A percentile compares a stretch with the other conserved stretches of the same genome.
phyloP scores from a whole-genome alignment of 1,284 basidiomycete genomes.

The Ustilago esculenta region DNA sequence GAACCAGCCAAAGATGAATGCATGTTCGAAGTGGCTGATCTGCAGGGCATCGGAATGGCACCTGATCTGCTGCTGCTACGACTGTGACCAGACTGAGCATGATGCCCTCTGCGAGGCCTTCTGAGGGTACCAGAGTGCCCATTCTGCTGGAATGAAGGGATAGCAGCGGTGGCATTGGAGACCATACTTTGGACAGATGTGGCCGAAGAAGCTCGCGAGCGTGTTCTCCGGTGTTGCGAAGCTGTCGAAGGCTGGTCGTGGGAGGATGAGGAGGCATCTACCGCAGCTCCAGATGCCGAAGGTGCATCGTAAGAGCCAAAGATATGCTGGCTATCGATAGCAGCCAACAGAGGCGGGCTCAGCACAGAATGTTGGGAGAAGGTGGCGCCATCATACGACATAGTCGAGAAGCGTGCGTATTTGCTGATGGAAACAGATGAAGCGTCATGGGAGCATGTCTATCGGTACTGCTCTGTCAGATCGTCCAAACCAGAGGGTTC shows the following conservation, averaged over 20 bases:
- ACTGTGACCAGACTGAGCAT: conserved; percentile 13
- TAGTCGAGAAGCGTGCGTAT: conserved; percentile 12
- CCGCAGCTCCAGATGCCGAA: neutral
- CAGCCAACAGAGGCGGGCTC: conserved; percentile 37
- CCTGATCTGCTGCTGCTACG: conserved; percentile 22
- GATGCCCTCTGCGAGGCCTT: conserved; percentile 14
- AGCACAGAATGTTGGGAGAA: conserved; percentile 31
- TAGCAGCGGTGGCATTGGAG: neutral
- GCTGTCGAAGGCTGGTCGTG: conserved; percentile 1
- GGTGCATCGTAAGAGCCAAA: conserved; percentile 22
- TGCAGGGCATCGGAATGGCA: conserved; percentile 2
- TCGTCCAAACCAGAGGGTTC: neutral
- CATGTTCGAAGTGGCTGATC: neutral
- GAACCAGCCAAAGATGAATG: neutral
- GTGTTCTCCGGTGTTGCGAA: conserved; percentile 10
- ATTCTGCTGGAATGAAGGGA: conserved; percentile 12
- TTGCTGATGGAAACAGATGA: neutral
- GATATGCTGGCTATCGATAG: conserved; percentile 37
- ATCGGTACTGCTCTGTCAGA: neutral
- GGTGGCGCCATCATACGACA: conserved; percentile 32
- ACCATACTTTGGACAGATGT: conserved; percentile 13
- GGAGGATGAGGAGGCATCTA: neutral
- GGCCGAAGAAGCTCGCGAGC: conserved; percentile 29
- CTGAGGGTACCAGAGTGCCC: neutral
- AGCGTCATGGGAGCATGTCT: conserved; percentile 20